A percentile compares a stretch with the other conserved stretches of the same genome.
Conservation (phyloP, 805 yeast species). For the Blastobotrys peoriensis region DNA sequence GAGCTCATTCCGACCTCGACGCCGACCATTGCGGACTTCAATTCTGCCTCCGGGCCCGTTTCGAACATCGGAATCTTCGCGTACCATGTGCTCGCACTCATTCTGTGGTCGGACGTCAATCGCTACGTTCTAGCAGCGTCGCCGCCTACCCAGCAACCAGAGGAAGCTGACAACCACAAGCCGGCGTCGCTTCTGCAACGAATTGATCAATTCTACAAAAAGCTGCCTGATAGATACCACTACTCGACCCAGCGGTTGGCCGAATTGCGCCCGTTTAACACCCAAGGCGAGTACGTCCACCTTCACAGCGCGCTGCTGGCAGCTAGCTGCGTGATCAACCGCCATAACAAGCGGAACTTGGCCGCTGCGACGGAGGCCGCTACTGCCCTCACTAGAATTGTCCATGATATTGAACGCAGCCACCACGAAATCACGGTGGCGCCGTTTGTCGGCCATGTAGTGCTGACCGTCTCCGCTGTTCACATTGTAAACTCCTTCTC, state of each 20-base stretch:
- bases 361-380: constrained; percentile 30
- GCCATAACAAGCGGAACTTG: constrained; percentile 17
- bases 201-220: constrained; percentile 13
- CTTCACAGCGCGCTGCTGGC: constrained; percentile 28
- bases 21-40: constrained; percentile 5
- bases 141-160: no score
- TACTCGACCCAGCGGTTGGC: constrained; percentile 22
- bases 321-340: constrained; percentile 26
- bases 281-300: constrained; percentile 29
- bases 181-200: constrained; percentile 17
- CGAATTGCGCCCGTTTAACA: constrained; percentile 21
- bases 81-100: constrained; percentile 15
- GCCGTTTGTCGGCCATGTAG: constrained; percentile 32
- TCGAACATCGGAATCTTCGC: constrained; percentile 16
- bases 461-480: constrained; percentile 30
- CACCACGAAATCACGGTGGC: constrained; percentile 29
- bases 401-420: constrained; percentile 25
- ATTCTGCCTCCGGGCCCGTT: background rate
- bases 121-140: constrained; percentile 22
- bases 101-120: constrained; percentile 21
- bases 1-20: constrained; percentile 10
- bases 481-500: constrained; percentile 31
- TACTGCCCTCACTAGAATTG: constrained; percentile 26
- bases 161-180: background rate
- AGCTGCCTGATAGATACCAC: constrained; percentile 22